These are phyloP conservation scores for Chaetothyriales sp. DNA, from an alignment of 2,329 filamentous ascomycete genomes.

Conservation along the genomic window DNA sequence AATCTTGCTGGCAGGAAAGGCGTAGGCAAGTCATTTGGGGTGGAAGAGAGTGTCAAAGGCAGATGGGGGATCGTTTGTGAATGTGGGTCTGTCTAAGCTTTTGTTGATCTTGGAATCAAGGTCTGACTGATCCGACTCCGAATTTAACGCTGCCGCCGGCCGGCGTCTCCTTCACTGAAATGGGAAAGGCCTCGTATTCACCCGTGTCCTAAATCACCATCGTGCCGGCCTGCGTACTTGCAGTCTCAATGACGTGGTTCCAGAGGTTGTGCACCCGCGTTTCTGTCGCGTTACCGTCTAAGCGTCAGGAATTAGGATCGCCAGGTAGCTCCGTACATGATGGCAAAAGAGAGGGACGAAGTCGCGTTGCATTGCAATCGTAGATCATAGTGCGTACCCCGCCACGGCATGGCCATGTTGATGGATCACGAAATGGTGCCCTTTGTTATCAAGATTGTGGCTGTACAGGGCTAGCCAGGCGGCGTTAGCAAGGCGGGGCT, in stretches of 20 bases:
- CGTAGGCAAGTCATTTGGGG: constrained; percentile 35
- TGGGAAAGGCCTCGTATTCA: constrained; percentile 39
- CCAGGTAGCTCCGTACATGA: constrained; percentile 52
- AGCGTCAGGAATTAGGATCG: constrained; percentile 40
- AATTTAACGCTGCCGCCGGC: constrained; percentile 18
- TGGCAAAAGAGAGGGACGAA: constrained; percentile 51
- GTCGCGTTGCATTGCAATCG: constrained; percentile 55
- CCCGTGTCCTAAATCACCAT: constrained; percentile 52
- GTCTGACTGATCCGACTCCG: constrained; percentile 19
- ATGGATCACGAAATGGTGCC: constrained; percentile 53
- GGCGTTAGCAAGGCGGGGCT: constrained; percentile 27
- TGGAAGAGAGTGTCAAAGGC: constrained; percentile 18
- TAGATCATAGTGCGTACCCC: constrained; percentile 56
- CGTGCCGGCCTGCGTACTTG: constrained; percentile 40
- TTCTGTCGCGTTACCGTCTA: constrained; percentile 48
- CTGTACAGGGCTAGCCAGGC: constrained; percentile 35
- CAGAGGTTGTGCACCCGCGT: constrained; percentile 49
- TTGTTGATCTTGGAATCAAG: constrained; percentile 4
- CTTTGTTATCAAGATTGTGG: constrained; percentile 32
- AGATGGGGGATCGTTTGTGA: too few species aligned
- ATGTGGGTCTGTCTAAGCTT: not conserved
- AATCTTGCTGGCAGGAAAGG: constrained; percentile 45
- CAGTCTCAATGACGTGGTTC: constrained; percentile 51
- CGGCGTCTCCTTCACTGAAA: constrained; percentile 23
- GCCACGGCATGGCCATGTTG: constrained; percentile 60